phyloP scores from a whole-genome alignment of 371 early-diverging fungal genomes.

The Syncephalastrum sp. region DNA sequence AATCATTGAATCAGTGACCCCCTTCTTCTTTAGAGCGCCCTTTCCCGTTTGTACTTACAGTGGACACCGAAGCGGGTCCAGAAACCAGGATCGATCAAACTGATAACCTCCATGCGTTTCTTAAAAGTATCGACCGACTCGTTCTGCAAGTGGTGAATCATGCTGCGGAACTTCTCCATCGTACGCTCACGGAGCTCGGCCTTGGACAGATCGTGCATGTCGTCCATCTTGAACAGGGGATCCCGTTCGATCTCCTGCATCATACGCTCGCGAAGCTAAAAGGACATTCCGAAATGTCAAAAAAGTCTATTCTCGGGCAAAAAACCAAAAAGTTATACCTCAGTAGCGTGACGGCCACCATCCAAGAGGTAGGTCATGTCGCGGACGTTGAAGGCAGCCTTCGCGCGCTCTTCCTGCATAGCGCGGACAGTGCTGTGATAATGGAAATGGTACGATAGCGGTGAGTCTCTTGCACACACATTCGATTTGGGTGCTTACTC shows the following conservation, averaged over 20 bases:
- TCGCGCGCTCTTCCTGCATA: conserved; percentile 72
- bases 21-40: too few relatives aligned
- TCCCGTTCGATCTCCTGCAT: conserved; percentile 90
- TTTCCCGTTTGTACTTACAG: conserved; percentile 32
- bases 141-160: conserved; percentile 74
- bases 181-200: conserved; percentile 82
- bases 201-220: conserved; percentile 77
- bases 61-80: conserved; percentile 95
- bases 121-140: conserved; percentile 76
- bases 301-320: not conserved
- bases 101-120: conserved; percentile 80
- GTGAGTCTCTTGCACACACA: not conserved
- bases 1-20: not conserved
- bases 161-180: conserved; percentile 80
- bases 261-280: conserved; percentile 73
- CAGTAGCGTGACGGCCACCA: conserved; percentile 69
- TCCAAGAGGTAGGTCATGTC: conserved; percentile 83
- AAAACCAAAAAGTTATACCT: conserved; percentile 23
- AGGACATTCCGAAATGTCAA: not conserved
- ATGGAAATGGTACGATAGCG: not conserved
- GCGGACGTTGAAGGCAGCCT: conserved; percentile 74
- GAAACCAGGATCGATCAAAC: conserved; percentile 83
- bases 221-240: conserved; percentile 80
- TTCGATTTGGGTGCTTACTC: conserved; percentile 15
- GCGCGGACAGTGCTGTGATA: conserved; percentile 35